phyloP scores from a whole-genome alignment of 2,329 filamentous ascomycete species.

The Pyricularia grisea region DNA sequence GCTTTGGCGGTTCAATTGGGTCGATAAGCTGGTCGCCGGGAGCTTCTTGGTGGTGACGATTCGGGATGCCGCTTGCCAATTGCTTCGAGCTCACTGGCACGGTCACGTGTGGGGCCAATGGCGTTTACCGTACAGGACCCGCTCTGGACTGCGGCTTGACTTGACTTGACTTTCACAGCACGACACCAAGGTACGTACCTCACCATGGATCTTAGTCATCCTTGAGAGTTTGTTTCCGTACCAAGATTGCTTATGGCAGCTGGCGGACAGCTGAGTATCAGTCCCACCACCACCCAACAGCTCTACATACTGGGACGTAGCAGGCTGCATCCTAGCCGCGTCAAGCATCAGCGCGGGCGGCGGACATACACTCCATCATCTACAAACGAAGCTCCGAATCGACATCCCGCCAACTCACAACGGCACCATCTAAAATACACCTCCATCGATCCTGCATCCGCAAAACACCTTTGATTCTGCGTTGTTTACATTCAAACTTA shows the following conservation, averaged over 20 bases:
- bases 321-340: conserved; percentile 35
- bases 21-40: background rate
- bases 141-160: background rate
- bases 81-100: conserved; percentile 3
- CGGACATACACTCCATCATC: background rate
- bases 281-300: background rate
- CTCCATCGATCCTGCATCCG: background rate
- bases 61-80: conserved; percentile 4
- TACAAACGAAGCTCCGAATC: conserved; percentile 1
- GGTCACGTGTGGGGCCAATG: conserved; percentile 5
- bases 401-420: background rate
- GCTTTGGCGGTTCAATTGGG: conserved; percentile 19
- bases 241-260: conserved; percentile 2
- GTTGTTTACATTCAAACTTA: background rate
- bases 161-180: background rate
- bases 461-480: background rate
- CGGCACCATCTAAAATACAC: background rate
- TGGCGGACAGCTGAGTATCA: background rate
- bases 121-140: background rate
- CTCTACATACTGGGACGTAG: background rate
- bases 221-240: background rate
- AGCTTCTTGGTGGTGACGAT: conserved; percentile 2
- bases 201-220: background rate
- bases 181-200: background rate
- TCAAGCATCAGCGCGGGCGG: conserved; percentile 14